phyloP scores from a whole-genome alignment of 2,329 filamentous ascomycete species.

The Arthrobotrys sphaeroides region DNA sequence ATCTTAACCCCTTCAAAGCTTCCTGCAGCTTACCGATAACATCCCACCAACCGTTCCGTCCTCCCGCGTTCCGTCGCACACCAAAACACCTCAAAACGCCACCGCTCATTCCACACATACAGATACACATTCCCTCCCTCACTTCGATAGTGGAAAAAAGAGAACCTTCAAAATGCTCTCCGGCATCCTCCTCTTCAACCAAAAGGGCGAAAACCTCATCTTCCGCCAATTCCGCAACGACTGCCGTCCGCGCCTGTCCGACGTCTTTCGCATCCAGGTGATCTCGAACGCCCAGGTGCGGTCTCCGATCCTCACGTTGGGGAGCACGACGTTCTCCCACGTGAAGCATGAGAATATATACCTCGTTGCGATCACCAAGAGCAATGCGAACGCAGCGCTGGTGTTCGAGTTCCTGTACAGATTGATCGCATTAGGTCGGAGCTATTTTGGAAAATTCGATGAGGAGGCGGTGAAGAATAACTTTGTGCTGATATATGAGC shows the following conservation, averaged over 20 bases:
- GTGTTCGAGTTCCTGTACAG: constrained; percentile 98
- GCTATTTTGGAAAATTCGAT: constrained; percentile 98
- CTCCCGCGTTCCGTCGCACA: not conserved
- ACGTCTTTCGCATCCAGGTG: constrained; percentile 99
- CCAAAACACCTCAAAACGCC: constrained; percentile 10
- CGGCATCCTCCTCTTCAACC: constrained; percentile 97
- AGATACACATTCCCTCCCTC: too few relatives aligned
- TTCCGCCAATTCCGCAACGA: constrained; percentile 99
- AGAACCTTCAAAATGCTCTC: constrained; percentile 87
- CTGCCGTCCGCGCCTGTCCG: constrained; percentile 94
- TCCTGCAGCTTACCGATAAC: not conserved
- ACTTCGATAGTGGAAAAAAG: not conserved
- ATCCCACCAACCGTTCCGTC: not conserved
- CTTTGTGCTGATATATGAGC: constrained; percentile 97
- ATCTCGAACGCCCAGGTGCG: constrained; percentile 98
- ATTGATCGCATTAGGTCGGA: constrained; percentile 85
- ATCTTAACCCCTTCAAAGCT: not conserved
- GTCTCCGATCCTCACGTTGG: constrained; percentile 94
- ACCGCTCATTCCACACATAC: not conserved
- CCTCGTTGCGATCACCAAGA: constrained; percentile 95
- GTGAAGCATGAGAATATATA: constrained; percentile 99
- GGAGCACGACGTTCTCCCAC: constrained; percentile 98
- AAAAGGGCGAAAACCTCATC: constrained; percentile 99
- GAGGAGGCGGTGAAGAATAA: constrained; percentile 99
- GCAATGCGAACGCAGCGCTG: constrained; percentile 96